These are phyloP conservation scores for Auxenochlorella pyrenoidosa DNA, from an alignment of 139 green algal species.

Conservation along the genomic window DNA sequence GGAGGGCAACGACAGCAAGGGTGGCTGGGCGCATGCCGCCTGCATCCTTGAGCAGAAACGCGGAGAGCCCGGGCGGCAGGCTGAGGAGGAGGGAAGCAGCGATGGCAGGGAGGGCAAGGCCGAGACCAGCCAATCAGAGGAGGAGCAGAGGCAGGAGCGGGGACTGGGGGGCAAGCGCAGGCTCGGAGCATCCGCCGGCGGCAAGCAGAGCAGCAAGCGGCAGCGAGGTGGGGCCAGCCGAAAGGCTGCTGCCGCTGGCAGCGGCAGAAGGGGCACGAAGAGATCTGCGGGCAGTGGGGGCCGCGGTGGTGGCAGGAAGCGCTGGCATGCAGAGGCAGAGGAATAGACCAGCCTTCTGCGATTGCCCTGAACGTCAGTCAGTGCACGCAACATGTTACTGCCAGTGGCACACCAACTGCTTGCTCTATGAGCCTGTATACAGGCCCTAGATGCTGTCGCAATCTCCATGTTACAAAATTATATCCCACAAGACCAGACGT, in stretches of 20 bases:
- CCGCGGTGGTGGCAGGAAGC: neutral
- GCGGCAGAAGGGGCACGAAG: neutral
- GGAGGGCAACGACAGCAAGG: neutral
- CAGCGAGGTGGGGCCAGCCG: neutral
- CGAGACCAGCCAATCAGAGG: neutral
- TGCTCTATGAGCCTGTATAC: too few relatives aligned
- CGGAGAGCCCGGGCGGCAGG: too few relatives aligned
- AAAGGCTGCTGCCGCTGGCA: neutral
- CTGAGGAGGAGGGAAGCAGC: neutral
- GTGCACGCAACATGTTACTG: too few relatives aligned
- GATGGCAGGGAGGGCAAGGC: neutral
- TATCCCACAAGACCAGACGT: too few relatives aligned
- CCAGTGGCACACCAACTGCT: too few relatives aligned
- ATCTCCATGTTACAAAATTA: too few relatives aligned
- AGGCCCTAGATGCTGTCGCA: too few relatives aligned
- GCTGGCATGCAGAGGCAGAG: neutral
- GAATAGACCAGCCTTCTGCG: neutral
- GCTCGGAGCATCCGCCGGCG: neutral
- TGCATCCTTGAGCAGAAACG: neutral
- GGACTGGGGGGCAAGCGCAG: neutral
- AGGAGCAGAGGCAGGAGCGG: neutral
- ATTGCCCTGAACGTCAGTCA: too few relatives aligned
- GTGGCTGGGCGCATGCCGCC: slow-evolving; percentile 6
- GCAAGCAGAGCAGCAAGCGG: neutral
- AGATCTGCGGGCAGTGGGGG: too few relatives aligned